Percentiles rank a stretch among this genome's conserved stretches.
Conservation (phyloP, 208 protist species). For the Zelonia costaricensis region DNA sequence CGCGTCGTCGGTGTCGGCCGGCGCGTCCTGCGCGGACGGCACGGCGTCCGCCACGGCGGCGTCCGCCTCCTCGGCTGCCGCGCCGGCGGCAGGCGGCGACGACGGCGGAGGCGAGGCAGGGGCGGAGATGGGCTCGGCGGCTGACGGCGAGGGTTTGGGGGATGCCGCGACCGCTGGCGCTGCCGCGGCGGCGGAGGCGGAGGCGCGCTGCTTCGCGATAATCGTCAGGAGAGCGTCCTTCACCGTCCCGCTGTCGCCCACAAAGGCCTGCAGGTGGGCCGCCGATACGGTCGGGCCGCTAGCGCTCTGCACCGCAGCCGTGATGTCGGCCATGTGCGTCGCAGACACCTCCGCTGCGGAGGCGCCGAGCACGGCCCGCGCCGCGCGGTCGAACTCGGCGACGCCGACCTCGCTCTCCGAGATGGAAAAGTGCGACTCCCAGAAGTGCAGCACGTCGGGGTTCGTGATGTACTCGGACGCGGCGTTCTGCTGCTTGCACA, state of each 20-base stretch:
- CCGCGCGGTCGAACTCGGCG: slow-evolving; percentile 45
- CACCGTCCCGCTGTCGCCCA: slow-evolving; percentile 47
- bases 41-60: too few species aligned
- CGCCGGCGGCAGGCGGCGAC: too few species aligned
- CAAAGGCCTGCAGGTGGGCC: slow-evolving; percentile 59
- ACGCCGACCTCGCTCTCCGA: slow-evolving; percentile 68
- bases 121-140: neutral
- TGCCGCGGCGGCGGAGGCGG: neutral
- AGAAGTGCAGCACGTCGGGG: slow-evolving; percentile 63
- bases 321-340: slow-evolving; percentile 34
- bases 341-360: slow-evolving; percentile 8
- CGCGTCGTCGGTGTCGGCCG: too few species aligned
- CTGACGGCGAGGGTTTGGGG: too few species aligned
- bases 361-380: slow-evolving; percentile 19
- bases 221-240: slow-evolving; percentile 23
- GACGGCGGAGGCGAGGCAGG: too few species aligned
- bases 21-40: too few species aligned
- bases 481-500: slow-evolving; percentile 77
- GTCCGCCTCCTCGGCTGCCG: too few species aligned
- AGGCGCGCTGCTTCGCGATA: slow-evolving; percentile 2
- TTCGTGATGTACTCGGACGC: slow-evolving; percentile 80
- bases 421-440: slow-evolving; percentile 64
- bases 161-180: neutral
- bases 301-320: slow-evolving; percentile 31
- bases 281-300: slow-evolving; percentile 43